Evolutionary conservation across 208 protist genomes (phyloP), one percentile per base, ranked within the genome.

Genomic region (Trypanosoma scelopori): DNA sequence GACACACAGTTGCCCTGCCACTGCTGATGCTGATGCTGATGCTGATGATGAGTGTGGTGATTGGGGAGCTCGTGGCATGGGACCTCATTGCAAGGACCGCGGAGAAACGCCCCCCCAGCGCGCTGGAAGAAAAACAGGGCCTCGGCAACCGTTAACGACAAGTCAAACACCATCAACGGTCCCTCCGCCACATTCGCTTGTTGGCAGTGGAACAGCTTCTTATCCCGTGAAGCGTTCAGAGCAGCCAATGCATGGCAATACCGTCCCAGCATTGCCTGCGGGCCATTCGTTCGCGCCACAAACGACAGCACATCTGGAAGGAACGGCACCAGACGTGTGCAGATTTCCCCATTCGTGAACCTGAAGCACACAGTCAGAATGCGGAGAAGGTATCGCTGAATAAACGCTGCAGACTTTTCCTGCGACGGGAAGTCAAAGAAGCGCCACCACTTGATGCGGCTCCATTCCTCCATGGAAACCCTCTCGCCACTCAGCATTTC

Each of bases 241-340:
- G 81, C 85, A 28, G 72, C 72, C 13, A 91, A 25, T 13, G 65
- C 71, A 74, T 91, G 81, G 42, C 79, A 87, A 50, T 84, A 71
- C 5, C 76, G 73, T 41, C 81, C 81, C 25, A 88, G 6, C 5
- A 72, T 76, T 5, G 45, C 69, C 45, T 69, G 70, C 18, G 65
- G 50, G 22, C 56, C 62, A 16, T 30, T 9, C 28, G 66, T 61
- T 18, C 58, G 32, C 18, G 74, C 70, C 12, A 81, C 62, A 51
- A 64, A 28, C 43, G 47, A 61, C 23, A 89, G 55, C 30, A 89
- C 50, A 43, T 67, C 71, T 1, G 79, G 79, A 42, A 89, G 74
- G 46, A 72, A 60, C 6, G 83, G 79, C 30, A 66, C 22, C n/a
- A 35, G 30, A 30, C 52, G 45, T 11, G 56, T 52, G 28, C 67